A percentile compares a stretch with the other conserved stretches of the same genome.
These are phyloP conservation scores for Gryganskiella cystojenkinii DNA, from an alignment of 192 early-diverging fungal species.

Conservation along the genomic window DNA sequence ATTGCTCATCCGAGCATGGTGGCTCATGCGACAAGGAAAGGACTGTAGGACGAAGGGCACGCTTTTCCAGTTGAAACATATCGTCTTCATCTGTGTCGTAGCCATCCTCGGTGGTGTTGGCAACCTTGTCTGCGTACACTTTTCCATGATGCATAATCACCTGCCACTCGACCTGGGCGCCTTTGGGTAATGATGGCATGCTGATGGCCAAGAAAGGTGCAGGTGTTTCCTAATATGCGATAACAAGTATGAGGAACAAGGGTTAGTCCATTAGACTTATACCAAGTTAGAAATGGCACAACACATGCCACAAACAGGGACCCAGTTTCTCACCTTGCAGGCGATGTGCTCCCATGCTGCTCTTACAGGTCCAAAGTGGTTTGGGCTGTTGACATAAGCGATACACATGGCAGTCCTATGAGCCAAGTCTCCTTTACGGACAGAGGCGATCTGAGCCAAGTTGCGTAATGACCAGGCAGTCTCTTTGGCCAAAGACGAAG, in stretches of 20 bases:
- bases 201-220: constrained; percentile 64
- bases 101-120: constrained; percentile 10
- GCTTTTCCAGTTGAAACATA: constrained; percentile 32
- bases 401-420: constrained; percentile 60
- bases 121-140: constrained; percentile 32
- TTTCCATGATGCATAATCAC: constrained; percentile 55
- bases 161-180: constrained; percentile 76
- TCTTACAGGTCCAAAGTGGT: constrained; percentile 31
- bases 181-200: constrained; percentile 70
- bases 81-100: constrained; percentile 49
- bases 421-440: constrained; percentile 44
- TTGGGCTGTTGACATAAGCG: constrained; percentile 64
- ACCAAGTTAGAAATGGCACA: background rate
- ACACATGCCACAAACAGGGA: background rate
- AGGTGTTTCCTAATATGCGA: constrained; percentile 1
- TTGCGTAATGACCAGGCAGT: constrained; percentile 64
- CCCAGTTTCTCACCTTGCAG: no score
- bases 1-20: background rate
- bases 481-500: constrained; percentile 58
- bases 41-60: constrained; percentile 16
- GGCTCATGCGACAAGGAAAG: constrained; percentile 11
- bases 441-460: constrained; percentile 59
- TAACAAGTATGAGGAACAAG: background rate
- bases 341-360: constrained; percentile 35
- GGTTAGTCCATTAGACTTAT: constrained; percentile 10